Percentiles rank a stretch among this genome's conserved stretches.
Conservation (phyloP, 1,284 basidiomycete species). For the Mycena sp. region DNA sequence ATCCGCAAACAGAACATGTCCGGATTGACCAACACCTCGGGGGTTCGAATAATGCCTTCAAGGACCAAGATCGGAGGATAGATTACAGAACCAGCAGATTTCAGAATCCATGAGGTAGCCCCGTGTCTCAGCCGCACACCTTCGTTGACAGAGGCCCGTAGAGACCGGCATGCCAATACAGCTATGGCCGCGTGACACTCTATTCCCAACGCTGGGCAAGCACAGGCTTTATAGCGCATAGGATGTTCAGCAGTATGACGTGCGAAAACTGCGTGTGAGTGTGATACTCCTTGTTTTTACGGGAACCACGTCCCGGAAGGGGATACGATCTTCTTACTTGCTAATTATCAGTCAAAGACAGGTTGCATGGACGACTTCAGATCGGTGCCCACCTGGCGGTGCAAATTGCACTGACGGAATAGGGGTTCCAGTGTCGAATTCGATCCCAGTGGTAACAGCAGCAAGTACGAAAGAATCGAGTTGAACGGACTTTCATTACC, state of each 20-base stretch:
- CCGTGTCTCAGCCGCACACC: constrained; percentile 14
- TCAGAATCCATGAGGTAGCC: constrained; percentile 23
- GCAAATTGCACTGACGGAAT: too few relatives aligned
- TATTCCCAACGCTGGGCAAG: constrained; percentile 17
- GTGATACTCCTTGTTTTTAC: constrained; percentile 1
- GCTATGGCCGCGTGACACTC: constrained; percentile 22
- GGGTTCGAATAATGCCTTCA: background rate
- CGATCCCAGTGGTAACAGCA: too few relatives aligned
- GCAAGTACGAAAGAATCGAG: too few relatives aligned
- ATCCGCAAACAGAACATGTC: constrained; percentile 5
- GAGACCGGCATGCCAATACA: constrained; percentile 17
- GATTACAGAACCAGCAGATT: background rate
- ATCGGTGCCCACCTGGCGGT: too few relatives aligned
- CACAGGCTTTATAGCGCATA: constrained; percentile 29
- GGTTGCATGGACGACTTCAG: background rate
- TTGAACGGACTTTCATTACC: too few relatives aligned
- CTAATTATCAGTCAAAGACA: constrained; percentile 14
- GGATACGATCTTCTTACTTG: constrained; percentile 13
- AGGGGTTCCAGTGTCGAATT: too few relatives aligned
- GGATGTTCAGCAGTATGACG: background rate
- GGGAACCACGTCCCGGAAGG: constrained; percentile 19
- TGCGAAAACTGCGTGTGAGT: constrained; percentile 21
- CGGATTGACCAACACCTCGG: constrained; percentile 8
- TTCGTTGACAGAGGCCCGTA: constrained; percentile 24
- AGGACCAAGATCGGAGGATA: constrained; percentile 4